Conservation (phyloP, 192 early-diverging fungal genomes). For the Paraglomus brasilianum region DNA sequence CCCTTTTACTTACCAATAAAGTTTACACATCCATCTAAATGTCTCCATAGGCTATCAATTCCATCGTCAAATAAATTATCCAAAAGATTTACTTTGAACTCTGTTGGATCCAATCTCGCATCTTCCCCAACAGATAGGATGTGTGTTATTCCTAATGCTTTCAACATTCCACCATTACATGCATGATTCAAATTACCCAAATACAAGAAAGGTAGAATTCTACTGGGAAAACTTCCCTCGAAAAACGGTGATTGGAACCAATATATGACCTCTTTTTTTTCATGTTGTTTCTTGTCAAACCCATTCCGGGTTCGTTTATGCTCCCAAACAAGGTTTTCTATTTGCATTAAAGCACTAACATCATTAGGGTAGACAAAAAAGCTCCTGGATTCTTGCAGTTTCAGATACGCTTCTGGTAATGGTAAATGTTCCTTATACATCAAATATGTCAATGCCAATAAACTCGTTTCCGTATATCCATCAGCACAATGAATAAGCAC, state of each 20-base stretch:
- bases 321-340: conserved; percentile 45
- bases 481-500: conserved; percentile 58
- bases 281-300: not conserved
- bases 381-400: conserved; percentile 51
- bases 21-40: conserved; percentile 46
- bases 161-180: conserved; percentile 55
- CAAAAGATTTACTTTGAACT: conserved; percentile 49
- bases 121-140: conserved; percentile 60
- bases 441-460: conserved; percentile 46
- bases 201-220: conserved; percentile 58
- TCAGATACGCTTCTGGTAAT: conserved; percentile 53
- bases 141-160: conserved; percentile 52
- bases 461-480: conserved; percentile 56
- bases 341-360: conserved; percentile 41
- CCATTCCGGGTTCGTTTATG: conserved; percentile 13
- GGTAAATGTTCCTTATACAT: conserved; percentile 49
- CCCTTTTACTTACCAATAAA: conserved; percentile 49
- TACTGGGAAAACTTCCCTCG: conserved; percentile 61
- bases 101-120: conserved; percentile 39
- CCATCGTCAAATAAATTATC: conserved; percentile 63
- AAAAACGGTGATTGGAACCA: conserved; percentile 59
- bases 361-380: conserved; percentile 60
- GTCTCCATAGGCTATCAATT: conserved; percentile 52
- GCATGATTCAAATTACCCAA: conserved; percentile 63
- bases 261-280: conserved; percentile 21